phyloP scores from a whole-genome alignment of 306 rosid genomes.

The barrel medic (Medicago truncatula) region MtrunA17r5.0-ANR NC_053047.1:799501-800000 shows the following conservation, averaged over 20 bases:
- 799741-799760: not conserved
- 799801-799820: no score
- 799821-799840: no score
- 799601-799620: conserved; percentile 17
- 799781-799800: no score
- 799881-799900: no score
- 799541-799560: conserved; percentile 6
- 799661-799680: conserved; percentile 1
- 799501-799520: conserved; percentile 53
- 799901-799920: no score
- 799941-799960: no score
- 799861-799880: no score
- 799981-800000: no score
- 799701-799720: not conserved
- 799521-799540: conserved; percentile 42
- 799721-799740: not conserved
- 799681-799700: not conserved
- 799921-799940: no score
- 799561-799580: not conserved
- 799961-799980: no score
- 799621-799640: not conserved
- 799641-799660: not conserved
- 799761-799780: not conserved
- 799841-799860: no score
- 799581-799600: not conserved